phyloP scores from a whole-genome alignment of 78 protist genomes.

The Chrysochromulina parva region DNA sequence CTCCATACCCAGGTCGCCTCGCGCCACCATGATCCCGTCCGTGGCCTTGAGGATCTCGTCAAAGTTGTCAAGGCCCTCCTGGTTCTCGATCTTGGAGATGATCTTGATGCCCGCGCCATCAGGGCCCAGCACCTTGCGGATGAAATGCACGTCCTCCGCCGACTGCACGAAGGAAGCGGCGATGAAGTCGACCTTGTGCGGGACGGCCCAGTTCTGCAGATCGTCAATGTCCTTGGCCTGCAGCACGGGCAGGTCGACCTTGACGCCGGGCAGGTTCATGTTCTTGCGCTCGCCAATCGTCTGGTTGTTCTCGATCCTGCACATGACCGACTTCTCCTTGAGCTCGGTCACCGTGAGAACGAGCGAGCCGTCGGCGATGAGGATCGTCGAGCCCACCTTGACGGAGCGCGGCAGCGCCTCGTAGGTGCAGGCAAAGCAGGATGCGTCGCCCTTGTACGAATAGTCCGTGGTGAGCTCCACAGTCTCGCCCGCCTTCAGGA shows the following conservation, averaged over 20 bases:
- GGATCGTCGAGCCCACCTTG: constrained; percentile 25
- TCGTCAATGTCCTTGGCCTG: constrained; percentile 76
- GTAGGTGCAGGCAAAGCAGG: neutral
- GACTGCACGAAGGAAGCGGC: constrained; percentile 42
- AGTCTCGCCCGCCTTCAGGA: neutral
- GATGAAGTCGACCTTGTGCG: constrained; percentile 68
- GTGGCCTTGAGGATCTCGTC: constrained; percentile 68
- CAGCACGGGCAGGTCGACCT: constrained; percentile 65
- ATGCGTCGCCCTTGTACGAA: neutral
- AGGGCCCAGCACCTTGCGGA: constrained; percentile 48
- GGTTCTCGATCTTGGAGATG: constrained; percentile 90
- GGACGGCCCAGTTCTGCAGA: constrained; percentile 53
- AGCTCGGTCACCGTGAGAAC: neutral
- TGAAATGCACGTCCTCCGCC: constrained; percentile 15
- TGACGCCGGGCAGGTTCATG: constrained; percentile 74
- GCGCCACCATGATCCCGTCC: constrained; percentile 93
- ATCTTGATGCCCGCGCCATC: constrained; percentile 10
- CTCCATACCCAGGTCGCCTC: constrained; percentile 92
- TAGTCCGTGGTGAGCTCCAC: neutral
- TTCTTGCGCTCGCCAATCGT: constrained; percentile 68
- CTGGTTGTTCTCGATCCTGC: neutral
- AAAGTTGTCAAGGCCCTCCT: constrained; percentile 72
- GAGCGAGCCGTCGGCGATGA: constrained; percentile 71
- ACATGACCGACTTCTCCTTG: neutral
- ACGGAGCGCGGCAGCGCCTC: neutral